Percentiles rank a stretch among this genome's conserved stretches.
Conservation (phyloP, 306 rosid genomes). For the Bauhinia variegata region DNA sequence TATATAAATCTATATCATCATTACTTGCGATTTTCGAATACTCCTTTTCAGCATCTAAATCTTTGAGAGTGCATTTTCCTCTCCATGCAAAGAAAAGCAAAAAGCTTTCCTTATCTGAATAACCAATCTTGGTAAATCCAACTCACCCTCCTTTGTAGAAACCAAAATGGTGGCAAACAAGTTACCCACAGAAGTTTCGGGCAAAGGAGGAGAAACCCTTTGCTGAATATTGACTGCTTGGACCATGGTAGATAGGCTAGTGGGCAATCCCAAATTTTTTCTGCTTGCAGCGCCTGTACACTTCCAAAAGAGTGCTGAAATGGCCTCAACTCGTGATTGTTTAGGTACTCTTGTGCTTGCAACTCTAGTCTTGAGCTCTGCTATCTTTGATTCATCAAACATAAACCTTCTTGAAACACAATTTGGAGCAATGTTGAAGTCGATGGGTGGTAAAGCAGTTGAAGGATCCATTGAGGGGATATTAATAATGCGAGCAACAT, state of each 20-base stretch:
- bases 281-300: constrained; percentile 26
- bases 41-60: not conserved
- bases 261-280: not conserved
- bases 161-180: constrained; percentile 22
- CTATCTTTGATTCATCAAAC: constrained; percentile 35
- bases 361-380: constrained; percentile 28
- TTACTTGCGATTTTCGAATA: not conserved
- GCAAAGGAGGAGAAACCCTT: constrained; percentile 39
- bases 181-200: constrained; percentile 41
- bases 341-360: constrained; percentile 10
- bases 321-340: constrained; percentile 43
- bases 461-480: not conserved
- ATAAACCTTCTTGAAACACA: constrained; percentile 35
- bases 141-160: not conserved
- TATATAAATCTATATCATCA: not conserved
- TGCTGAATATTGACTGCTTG: constrained; percentile 41
- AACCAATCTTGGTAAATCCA: constrained; percentile 27
- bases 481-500: constrained; percentile 9
- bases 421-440: not conserved
- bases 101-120: constrained; percentile 34
- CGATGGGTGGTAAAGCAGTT: not conserved
- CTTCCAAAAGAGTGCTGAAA: constrained; percentile 46
- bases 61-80: not conserved
- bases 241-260: constrained; percentile 4
- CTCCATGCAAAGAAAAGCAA: constrained; percentile 15